Conservation (phyloP, 768 basidiomycete species). For the Daedaleopsis nitida region DNA sequence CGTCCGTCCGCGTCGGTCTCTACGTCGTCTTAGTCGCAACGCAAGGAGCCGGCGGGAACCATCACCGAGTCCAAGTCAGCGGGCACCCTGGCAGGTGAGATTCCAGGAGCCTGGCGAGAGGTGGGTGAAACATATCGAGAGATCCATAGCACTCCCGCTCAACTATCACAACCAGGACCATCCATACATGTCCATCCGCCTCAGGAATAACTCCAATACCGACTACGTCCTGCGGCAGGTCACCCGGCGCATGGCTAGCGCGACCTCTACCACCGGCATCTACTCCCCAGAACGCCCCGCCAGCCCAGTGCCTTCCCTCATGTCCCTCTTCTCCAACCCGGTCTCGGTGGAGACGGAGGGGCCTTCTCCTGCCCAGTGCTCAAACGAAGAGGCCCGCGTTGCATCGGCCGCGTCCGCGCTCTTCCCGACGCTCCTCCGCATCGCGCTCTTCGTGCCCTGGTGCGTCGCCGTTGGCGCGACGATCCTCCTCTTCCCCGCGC, state of each 20-base stretch:
- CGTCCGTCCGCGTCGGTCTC: not conserved
- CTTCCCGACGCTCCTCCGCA: not conserved
- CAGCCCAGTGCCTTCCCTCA: not conserved
- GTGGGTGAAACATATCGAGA: too few relatives aligned
- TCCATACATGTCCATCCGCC: not conserved
- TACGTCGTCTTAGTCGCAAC: not conserved
- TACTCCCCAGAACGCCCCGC: not conserved
- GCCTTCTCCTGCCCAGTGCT: not conserved
- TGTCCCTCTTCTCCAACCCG: not conserved
- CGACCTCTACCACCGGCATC: not conserved
- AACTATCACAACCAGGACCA: not conserved
- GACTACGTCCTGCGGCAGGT: not conserved
- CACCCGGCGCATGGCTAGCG: not conserved
- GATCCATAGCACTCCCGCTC: too few relatives aligned
- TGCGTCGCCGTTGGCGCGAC: conserved; percentile 37
- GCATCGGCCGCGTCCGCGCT: not conserved
- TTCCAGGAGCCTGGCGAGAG: not conserved
- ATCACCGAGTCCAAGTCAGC: not conserved
- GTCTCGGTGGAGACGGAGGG: not conserved
- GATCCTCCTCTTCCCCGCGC: conserved; percentile 32
- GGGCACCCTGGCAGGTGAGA: not conserved
- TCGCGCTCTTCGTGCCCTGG: conserved; percentile 36
- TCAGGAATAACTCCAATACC: not conserved
- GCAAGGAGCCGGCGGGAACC: not conserved
- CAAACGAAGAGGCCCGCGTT: not conserved